Percentiles rank a stretch among this genome's conserved stretches.
These are phyloP conservation scores for Calycina marina DNA, from an alignment of 2,329 filamentous ascomycete species.

Conservation along the genomic window DNA sequence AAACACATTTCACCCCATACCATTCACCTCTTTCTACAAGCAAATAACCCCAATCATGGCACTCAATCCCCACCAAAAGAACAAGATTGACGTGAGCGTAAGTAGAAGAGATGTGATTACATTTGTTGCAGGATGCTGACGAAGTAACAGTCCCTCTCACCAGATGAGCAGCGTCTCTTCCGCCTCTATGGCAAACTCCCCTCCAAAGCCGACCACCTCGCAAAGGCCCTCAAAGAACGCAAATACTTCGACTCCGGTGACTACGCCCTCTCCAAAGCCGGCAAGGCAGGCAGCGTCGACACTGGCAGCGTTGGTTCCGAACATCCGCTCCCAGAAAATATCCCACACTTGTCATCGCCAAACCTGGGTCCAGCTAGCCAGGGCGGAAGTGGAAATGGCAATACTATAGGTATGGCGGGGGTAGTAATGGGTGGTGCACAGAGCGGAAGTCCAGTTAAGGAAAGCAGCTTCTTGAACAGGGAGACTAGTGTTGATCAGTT, in stretches of 20 bases:
- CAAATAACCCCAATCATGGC: constrained; percentile 38
- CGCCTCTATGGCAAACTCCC: constrained; percentile 96
- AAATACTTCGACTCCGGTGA: constrained; percentile 98
- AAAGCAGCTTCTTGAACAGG: constrained; percentile 73
- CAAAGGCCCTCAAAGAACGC: constrained; percentile 98
- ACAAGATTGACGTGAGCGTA: constrained; percentile 94
- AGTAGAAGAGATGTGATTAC: too few species aligned
- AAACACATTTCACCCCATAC: too few species aligned
- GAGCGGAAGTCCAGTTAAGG: constrained; percentile 74
- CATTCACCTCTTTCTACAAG: background rate
- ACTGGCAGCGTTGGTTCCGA: constrained; percentile 88
- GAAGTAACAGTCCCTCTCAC: constrained; percentile 58
- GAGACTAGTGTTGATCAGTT: constrained; percentile 58
- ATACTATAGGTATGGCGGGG: constrained; percentile 27
- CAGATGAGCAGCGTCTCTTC: constrained; percentile 93
- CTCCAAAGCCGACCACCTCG: constrained; percentile 87
- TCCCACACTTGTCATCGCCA: constrained; percentile 72
- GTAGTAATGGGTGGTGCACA: constrained; percentile 33
- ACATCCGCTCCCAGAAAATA: constrained; percentile 89
- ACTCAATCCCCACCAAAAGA: constrained; percentile 82
- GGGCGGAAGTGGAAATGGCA: constrained; percentile 29
- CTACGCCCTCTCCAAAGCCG: constrained; percentile 92
- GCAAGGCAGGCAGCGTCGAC: constrained; percentile 87
- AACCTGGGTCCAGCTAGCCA: constrained; percentile 25
- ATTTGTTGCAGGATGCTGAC: constrained; percentile 1